These are phyloP conservation scores for Erythrophleum ivorense DNA, from an alignment of 331 rosid genomes.

Conservation along the genomic window DNA sequence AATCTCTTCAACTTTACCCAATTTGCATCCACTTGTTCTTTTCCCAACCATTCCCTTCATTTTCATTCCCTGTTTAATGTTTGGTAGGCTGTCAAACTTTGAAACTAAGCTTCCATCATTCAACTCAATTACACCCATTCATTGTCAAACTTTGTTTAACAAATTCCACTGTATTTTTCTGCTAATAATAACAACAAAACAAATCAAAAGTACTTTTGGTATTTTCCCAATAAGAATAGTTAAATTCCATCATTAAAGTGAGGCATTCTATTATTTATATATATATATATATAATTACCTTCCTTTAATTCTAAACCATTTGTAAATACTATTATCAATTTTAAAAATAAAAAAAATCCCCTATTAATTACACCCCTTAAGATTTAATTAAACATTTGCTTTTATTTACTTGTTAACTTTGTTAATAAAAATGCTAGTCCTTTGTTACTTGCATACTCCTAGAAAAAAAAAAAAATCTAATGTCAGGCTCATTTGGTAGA, in stretches of 20 bases:
- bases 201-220: no score
- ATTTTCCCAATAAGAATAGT: background rate
- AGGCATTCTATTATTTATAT: no score
- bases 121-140: constrained; percentile 6
- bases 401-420: no score
- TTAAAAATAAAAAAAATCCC: no score
- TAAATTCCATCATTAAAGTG: background rate
- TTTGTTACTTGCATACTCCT: no score
- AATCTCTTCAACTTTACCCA: no score
- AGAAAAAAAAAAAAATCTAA: no score
- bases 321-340: background rate
- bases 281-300: background rate
- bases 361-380: background rate
- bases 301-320: background rate
- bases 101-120: background rate
- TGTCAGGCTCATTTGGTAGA: no score
- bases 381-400: background rate
- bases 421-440: no score
- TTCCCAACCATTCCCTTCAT: constrained; percentile 12
- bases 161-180: background rate
- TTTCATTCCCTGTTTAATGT: background rate
- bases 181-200: background rate
- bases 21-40: background rate
- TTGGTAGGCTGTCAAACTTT: constrained; percentile 13
- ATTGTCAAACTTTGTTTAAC: background rate